A percentile compares a stretch with the other conserved stretches of the same genome.
Evolutionary conservation across 257 asterid species (phyloP).

Genomic region (Anisodus tanguticus): DNA sequence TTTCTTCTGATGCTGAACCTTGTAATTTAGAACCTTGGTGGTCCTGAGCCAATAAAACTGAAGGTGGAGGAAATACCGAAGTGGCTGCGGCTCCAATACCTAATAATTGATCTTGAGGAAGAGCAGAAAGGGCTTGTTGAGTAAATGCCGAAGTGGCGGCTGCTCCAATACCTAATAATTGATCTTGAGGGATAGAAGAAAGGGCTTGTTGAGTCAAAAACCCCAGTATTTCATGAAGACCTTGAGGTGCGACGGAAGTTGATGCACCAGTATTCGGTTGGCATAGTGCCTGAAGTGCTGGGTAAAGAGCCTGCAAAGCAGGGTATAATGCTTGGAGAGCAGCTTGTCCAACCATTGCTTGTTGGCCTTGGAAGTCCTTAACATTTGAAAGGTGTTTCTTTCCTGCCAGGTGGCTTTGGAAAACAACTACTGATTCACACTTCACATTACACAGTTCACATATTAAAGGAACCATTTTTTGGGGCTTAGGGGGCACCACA

Average conservation of each 20-base stretch:
- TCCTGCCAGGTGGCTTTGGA: conserved; percentile 69
- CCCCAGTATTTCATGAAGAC: conserved; percentile 35
- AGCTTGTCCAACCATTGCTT: conserved; percentile 52
- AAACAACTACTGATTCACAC: conserved; percentile 59
- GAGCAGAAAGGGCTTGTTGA: conserved; percentile 29
- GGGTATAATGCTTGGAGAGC: conserved; percentile 49
- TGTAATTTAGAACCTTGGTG: conserved; percentile 21
- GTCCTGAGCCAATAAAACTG: conserved; percentile 30
- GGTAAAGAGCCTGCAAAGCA: conserved; percentile 46
- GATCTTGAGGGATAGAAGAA: conserved; percentile 35
- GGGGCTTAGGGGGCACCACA: conserved; percentile 56
- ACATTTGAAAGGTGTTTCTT: conserved; percentile 62
- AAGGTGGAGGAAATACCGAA: conserved; percentile 26
- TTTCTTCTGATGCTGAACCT: background rate
- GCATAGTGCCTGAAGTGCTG: conserved; percentile 40
- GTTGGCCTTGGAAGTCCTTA: conserved; percentile 53
- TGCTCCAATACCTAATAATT: conserved; percentile 25
- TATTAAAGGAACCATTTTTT: conserved; percentile 55
- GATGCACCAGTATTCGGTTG: conserved; percentile 43
- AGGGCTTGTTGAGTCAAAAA: conserved; percentile 36
- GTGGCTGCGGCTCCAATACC: background rate
- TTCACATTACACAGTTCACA: conserved; percentile 64
- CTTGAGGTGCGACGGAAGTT: conserved; percentile 39
- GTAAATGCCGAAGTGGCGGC: conserved; percentile 3
- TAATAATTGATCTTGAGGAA: conserved; percentile 33